A percentile compares a stretch with the other conserved stretches of the same genome.
phyloP scores from a whole-genome alignment of 495 filamentous ascomycete genomes.

The Gamarada debralockiae region DNA sequence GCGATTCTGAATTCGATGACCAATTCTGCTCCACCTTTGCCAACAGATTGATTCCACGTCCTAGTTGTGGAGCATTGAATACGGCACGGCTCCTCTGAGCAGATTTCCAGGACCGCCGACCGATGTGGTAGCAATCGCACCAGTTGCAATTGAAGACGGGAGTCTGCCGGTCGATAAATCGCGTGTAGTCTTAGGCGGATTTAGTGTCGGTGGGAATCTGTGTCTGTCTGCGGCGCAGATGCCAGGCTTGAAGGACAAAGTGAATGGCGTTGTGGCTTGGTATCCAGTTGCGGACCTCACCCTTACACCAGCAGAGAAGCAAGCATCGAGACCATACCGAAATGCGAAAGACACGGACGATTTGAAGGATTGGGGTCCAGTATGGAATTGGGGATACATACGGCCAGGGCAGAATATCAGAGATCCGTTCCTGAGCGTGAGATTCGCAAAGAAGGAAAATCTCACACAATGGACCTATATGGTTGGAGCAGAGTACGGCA shows the following conservation, averaged over 20 bases:
- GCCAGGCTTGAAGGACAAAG: slow-evolving; percentile 25
- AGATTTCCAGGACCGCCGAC: slow-evolving; percentile 28
- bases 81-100: slow-evolving; percentile 29
- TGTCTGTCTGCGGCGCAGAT: slow-evolving; percentile 29
- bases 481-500: slow-evolving; percentile 18
- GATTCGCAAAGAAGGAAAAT: slow-evolving; percentile 29
- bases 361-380: slow-evolving; percentile 24
- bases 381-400: slow-evolving; percentile 33
- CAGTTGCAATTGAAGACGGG: slow-evolving; percentile 18
- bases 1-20: slow-evolving; percentile 27
- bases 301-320: slow-evolving; percentile 25
- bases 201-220: slow-evolving; percentile 34
- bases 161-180: slow-evolving; percentile 24
- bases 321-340: slow-evolving; percentile 25
- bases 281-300: slow-evolving; percentile 35
- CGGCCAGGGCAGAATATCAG: slow-evolving; percentile 27
- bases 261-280: slow-evolving; percentile 30
- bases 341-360: slow-evolving; percentile 23
- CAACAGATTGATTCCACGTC: slow-evolving; percentile 27
- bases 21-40: slow-evolving; percentile 30
- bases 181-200: slow-evolving; percentile 31
- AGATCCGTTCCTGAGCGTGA: slow-evolving; percentile 33
- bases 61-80: slow-evolving; percentile 33
- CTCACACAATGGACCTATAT: slow-evolving; percentile 26
- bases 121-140: slow-evolving; percentile 27